These are phyloP conservation scores for Lanmaoa rubissima DNA, from an alignment of 768 basidiomycete species.

Conservation along the genomic window DNA sequence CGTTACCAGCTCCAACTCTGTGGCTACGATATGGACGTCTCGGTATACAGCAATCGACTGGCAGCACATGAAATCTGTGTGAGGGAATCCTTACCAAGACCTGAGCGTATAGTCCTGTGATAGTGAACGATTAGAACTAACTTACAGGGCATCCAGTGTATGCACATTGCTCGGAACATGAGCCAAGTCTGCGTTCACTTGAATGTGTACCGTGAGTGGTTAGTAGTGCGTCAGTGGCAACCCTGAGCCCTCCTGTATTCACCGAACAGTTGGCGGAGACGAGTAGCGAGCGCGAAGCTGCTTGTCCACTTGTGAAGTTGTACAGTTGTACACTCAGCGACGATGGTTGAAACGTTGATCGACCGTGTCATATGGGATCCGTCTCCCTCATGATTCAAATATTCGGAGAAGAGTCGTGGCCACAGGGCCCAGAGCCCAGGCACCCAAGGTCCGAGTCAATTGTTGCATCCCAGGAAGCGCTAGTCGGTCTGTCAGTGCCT, in stretches of 20 bases:
- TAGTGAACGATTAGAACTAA: neutral
- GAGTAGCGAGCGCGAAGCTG: neutral
- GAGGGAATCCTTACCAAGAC: neutral
- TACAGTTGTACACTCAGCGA: neutral
- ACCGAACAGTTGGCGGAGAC: neutral
- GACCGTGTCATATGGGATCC: neutral
- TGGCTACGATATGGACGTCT: neutral
- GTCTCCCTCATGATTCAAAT: too few relatives aligned
- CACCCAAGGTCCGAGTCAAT: too few relatives aligned
- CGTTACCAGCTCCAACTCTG: neutral
- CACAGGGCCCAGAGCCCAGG: too few relatives aligned
- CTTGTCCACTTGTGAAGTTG: neutral
- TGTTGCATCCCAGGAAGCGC: neutral
- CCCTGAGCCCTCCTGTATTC: neutral
- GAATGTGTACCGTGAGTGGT: neutral
- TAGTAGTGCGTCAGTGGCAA: neutral
- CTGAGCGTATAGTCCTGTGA: neutral
- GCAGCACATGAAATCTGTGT: neutral
- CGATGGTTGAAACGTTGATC: neutral
- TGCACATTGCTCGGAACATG: neutral
- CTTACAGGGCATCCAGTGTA: neutral
- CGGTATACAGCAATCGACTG: neutral
- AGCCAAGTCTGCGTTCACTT: neutral
- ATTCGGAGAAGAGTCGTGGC: too few relatives aligned
- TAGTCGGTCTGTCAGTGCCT: too few relatives aligned